Conservation (phyloP, 352 stramenopile species). For the Phytophthora hibernalis region DNA sequence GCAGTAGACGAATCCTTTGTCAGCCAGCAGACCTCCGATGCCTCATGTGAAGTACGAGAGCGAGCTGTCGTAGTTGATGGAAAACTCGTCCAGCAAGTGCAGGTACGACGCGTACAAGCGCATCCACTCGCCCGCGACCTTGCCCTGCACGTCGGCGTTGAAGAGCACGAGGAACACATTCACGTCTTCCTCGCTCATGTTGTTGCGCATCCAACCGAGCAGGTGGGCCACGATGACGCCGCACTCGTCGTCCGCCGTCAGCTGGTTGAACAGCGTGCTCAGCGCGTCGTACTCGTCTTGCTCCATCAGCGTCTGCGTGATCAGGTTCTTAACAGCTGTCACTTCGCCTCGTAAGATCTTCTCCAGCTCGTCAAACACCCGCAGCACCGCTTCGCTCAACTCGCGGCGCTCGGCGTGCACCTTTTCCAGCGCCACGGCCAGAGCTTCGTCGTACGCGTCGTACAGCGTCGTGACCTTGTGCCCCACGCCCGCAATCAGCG, state of each 20-base stretch:
- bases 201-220: constrained; percentile 74
- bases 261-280: constrained; percentile 65
- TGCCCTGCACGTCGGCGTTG: constrained; percentile 56
- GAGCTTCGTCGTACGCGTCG: constrained; percentile 61
- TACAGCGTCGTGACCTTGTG: constrained; percentile 74
- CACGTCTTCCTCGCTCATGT: constrained; percentile 56
- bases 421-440: constrained; percentile 54
- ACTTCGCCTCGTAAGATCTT: constrained; percentile 62
- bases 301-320: constrained; percentile 60
- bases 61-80: constrained; percentile 63
- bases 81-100: constrained; percentile 72
- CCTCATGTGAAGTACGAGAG: constrained; percentile 73
- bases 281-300: constrained; percentile 67
- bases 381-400: constrained; percentile 49
- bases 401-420: constrained; percentile 60
- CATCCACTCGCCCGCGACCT: constrained; percentile 75
- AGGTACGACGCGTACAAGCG: constrained; percentile 69
- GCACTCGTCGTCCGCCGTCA: constrained; percentile 56
- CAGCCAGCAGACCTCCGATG: background rate
- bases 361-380: constrained; percentile 60
- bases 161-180: constrained; percentile 63
- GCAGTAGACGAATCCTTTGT: constrained; percentile 8
- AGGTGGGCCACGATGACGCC: constrained; percentile 67
- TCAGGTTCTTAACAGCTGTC: constrained; percentile 55
- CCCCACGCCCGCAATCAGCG: constrained; percentile 56